These are phyloP conservation scores for Trichoderma sp. DNA, from an alignment of 2,329 filamentous ascomycete species.

Conservation along the genomic window DNA sequence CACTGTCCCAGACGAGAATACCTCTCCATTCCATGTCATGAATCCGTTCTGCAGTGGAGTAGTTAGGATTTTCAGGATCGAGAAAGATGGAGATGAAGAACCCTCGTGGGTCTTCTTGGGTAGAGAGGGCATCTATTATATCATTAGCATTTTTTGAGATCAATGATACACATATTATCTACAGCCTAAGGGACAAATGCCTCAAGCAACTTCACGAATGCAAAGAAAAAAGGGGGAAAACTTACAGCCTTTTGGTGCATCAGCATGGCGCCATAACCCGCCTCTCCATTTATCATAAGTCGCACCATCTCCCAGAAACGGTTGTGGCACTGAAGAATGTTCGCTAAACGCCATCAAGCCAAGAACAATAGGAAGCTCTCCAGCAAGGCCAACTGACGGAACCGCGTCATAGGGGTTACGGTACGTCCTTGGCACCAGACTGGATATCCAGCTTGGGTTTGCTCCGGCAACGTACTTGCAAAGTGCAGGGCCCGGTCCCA, in stretches of 20 bases:
- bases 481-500: constrained; percentile 24
- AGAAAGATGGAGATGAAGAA: constrained; percentile 40
- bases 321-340: not conserved
- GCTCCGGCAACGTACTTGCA: constrained; percentile 38
- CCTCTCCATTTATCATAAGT: constrained; percentile 32
- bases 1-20: constrained; percentile 31
- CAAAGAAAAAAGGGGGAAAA: not conserved
- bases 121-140: not conserved
- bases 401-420: constrained; percentile 25
- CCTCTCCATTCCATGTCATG: constrained; percentile 33
- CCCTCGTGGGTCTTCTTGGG: constrained; percentile 33
- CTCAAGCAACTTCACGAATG: not conserved
- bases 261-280: constrained; percentile 31
- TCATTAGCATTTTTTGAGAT: not conserved
- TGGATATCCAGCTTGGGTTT: constrained; percentile 43
- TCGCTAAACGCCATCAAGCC: constrained; percentile 44
- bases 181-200: not conserved
- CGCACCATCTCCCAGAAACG: constrained; percentile 32
- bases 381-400: constrained; percentile 39
- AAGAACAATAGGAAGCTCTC: constrained; percentile 43
- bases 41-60: constrained; percentile 34
- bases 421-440: constrained; percentile 40
- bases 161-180: not conserved
- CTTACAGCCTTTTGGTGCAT: constrained; percentile 35
- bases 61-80: constrained; percentile 35